Percentiles rank a stretch among this genome's conserved stretches.
Evolutionary conservation across 305 asterid species (phyloP).

Genomic region (Fraxinus floribunda): DNA sequence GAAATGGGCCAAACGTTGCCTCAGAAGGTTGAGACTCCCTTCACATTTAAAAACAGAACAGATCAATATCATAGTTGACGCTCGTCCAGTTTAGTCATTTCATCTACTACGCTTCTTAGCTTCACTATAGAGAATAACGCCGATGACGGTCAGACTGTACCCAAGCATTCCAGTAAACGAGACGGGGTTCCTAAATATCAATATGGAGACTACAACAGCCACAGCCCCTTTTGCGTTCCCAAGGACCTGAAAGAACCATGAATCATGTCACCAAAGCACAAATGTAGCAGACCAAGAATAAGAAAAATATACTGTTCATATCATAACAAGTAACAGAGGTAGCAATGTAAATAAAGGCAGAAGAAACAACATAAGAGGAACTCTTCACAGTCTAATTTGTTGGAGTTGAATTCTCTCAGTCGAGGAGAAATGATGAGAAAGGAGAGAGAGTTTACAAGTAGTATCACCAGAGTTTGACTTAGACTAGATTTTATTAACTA

Average conservation of each 20-base stretch:
- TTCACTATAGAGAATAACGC: conserved; percentile 64
- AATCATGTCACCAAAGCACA: background rate
- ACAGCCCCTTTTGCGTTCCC: conserved; percentile 82
- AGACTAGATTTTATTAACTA: background rate
- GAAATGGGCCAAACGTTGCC: conserved; percentile 11
- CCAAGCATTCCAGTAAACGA: conserved; percentile 70
- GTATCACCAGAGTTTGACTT: background rate
- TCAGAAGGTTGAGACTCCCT: conserved; percentile 26
- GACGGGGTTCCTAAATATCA: conserved; percentile 67
- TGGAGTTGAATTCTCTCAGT: background rate
- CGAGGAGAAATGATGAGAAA: background rate
- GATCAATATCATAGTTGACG: conserved; percentile 15
- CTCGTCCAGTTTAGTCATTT: background rate
- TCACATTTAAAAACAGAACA: conserved; percentile 21
- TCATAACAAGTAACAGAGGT: background rate
- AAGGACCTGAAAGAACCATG: conserved; percentile 48
- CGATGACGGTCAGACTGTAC: conserved; percentile 52
- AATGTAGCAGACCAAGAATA: background rate
- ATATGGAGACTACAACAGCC: conserved; percentile 64
- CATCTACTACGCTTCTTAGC: conserved; percentile 66
- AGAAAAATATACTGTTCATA: background rate
- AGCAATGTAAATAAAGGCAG: background rate
- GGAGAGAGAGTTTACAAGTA: background rate
- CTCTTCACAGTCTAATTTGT: background rate
- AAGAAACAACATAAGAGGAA: background rate